Percentiles rank a stretch among this genome's conserved stretches.
phyloP scores from a whole-genome alignment of 345 rosid species.

The Aurinia saxatilis region DNA sequence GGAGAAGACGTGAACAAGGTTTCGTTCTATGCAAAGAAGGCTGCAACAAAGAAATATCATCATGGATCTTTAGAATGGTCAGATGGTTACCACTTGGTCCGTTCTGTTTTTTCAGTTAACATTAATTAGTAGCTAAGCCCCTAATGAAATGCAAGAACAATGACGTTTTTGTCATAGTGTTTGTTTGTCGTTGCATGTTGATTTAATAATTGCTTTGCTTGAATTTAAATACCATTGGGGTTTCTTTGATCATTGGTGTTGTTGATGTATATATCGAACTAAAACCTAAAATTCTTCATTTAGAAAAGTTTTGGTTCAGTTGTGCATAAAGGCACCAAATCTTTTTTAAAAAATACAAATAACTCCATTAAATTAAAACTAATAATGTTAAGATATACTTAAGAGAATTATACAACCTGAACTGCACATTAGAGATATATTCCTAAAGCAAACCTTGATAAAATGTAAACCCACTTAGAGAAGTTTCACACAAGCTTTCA shows the following conservation, averaged over 20 bases:
- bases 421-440: slow-evolving; percentile 15
- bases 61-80: slow-evolving; percentile 61
- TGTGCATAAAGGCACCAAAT: too few species aligned
- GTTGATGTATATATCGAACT: too few species aligned
- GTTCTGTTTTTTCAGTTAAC: slow-evolving; percentile 48
- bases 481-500: slow-evolving; percentile 16
- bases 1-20: slow-evolving; percentile 25
- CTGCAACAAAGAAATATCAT: slow-evolving; percentile 46
- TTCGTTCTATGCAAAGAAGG: slow-evolving; percentile 34
- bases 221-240: too few species aligned
- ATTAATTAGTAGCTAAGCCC: slow-evolving; percentile 21
- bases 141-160: not conserved
- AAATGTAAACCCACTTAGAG: not conserved
- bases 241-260: too few species aligned
- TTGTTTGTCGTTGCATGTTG: not conserved
- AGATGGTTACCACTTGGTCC: slow-evolving; percentile 45
- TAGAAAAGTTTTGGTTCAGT: too few species aligned
- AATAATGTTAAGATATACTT: not conserved
- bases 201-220: slow-evolving; percentile 2
- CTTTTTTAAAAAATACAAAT: too few species aligned
- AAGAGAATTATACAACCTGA: slow-evolving; percentile 11
- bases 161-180: not conserved
- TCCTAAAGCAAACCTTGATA: slow-evolving; percentile 15
- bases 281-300: too few species aligned
- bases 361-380: too few species aligned